Evolutionary conservation across 306 rosid species (phyloP).

Genomic region (Senna siamea): DNA sequence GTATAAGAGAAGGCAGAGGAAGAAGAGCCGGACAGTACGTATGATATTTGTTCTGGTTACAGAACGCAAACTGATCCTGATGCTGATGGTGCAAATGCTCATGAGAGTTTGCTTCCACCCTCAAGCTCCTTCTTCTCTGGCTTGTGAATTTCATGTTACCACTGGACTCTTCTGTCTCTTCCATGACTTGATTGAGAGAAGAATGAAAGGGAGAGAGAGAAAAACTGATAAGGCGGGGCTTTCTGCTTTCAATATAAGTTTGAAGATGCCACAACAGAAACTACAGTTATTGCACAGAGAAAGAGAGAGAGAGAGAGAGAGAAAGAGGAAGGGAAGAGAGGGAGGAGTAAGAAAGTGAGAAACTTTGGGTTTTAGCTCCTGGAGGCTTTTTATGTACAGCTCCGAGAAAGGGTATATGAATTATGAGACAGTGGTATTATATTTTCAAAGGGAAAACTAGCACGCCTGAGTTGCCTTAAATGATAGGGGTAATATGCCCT

Average conservation of each 20-base stretch:
- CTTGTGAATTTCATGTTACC: slow-evolving; percentile 65
- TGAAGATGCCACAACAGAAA: slow-evolving; percentile 49
- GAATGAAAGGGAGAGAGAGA: slow-evolving; percentile 20
- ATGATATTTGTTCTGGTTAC: slow-evolving; percentile 61
- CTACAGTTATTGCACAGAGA: slow-evolving; percentile 46
- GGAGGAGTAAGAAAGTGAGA: background rate
- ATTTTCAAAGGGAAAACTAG: slow-evolving; percentile 25
- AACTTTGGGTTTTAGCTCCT: slow-evolving; percentile 46
- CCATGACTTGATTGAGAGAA: slow-evolving; percentile 60
- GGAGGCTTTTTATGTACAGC: slow-evolving; percentile 52
- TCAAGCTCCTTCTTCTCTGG: slow-evolving; percentile 54
- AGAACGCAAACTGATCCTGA: slow-evolving; percentile 56
- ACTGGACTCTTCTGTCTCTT: slow-evolving; percentile 67
- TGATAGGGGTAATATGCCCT: slow-evolving; percentile 42
- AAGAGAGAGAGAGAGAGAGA: background rate
- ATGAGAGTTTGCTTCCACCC: slow-evolving; percentile 53
- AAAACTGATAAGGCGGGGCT: slow-evolving; percentile 34
- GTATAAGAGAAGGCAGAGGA: slow-evolving; percentile 79
- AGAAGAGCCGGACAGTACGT: slow-evolving; percentile 82
- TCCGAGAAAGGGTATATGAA: slow-evolving; percentile 4
- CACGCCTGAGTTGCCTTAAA: slow-evolving; percentile 46
- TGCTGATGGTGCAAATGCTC: slow-evolving; percentile 56
- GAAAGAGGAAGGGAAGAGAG: slow-evolving; percentile 12
- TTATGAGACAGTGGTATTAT: slow-evolving; percentile 34
- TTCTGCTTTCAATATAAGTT: slow-evolving; percentile 29